Percentiles rank a stretch among this genome's conserved stretches.
phyloP scores from a whole-genome alignment of 495 filamentous ascomycete species.

The Penicillium chermesinum region DNA sequence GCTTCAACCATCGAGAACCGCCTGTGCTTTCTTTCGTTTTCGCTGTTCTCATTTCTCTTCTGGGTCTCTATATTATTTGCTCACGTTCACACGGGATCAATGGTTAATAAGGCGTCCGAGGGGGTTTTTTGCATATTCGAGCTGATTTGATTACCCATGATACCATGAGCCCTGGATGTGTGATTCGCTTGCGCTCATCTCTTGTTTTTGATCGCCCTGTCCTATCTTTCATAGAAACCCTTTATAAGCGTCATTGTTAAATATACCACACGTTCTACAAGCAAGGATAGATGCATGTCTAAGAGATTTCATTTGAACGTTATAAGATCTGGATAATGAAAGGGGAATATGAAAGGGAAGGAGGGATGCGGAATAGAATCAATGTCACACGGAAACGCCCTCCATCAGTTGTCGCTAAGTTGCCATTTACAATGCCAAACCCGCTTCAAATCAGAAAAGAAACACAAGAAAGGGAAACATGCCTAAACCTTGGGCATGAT shows the following conservation, averaged over 20 bases:
- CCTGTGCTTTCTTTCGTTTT: background rate
- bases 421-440: background rate
- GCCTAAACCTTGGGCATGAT: too few species aligned
- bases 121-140: slow-evolving; percentile 14
- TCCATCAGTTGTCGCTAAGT: slow-evolving; percentile 1
- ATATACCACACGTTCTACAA: slow-evolving; percentile 11
- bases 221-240: too few species aligned
- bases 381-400: slow-evolving; percentile 4
- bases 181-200: slow-evolving; percentile 17
- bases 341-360: too few species aligned
- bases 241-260: slow-evolving; percentile 6
- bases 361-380: background rate
- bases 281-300: too few species aligned
- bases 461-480: background rate
- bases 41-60: background rate
- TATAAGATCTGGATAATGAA: too few species aligned
- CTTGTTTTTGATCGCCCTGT: slow-evolving; percentile 2
- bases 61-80: background rate
- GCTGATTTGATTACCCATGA: slow-evolving; percentile 26
- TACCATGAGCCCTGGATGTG: slow-evolving; percentile 32
- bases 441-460: slow-evolving; percentile 5
- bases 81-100: background rate
- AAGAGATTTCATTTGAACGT: too few species aligned
- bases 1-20: background rate
- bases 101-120: slow-evolving; percentile 11